phyloP scores from a whole-genome alignment of 2,329 filamentous ascomycete genomes.

The Scolecobasidium constrictum region DNA sequence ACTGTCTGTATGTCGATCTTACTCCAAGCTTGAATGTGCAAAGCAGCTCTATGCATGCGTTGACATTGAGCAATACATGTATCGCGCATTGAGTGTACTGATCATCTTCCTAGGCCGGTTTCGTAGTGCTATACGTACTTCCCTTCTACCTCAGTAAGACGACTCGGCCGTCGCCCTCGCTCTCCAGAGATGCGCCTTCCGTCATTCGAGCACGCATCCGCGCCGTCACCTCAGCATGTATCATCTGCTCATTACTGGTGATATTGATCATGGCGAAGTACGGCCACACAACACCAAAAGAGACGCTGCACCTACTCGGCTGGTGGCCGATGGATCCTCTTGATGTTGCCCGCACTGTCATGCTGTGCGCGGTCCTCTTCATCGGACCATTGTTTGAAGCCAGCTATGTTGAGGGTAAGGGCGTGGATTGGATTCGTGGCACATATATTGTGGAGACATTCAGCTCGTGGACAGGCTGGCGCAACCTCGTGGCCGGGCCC shows the following conservation, averaged over 20 bases:
- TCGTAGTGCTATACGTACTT: constrained; percentile 80
- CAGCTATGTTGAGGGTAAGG: constrained; percentile 59
- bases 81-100: too few relatives aligned
- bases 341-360: constrained; percentile 54
- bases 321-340: constrained; percentile 63
- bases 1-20: too few relatives aligned
- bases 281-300: constrained; percentile 37
- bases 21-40: too few relatives aligned
- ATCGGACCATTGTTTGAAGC: constrained; percentile 73
- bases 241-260: constrained; percentile 55
- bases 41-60: too few relatives aligned
- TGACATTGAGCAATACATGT: too few relatives aligned
- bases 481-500: constrained; percentile 79
- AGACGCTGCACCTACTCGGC: constrained; percentile 60
- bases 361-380: constrained; percentile 70
- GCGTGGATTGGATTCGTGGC: constrained; percentile 52
- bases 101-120: constrained; percentile 59
- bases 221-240: constrained; percentile 66
- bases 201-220: constrained; percentile 81
- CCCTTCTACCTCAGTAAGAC: constrained; percentile 77
- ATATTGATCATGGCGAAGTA: constrained; percentile 51
- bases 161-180: constrained; percentile 66
- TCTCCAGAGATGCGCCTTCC: constrained; percentile 77
- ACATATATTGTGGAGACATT: constrained; percentile 48
- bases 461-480: constrained; percentile 68